Evolutionary conservation across 306 rosid genomes (phyloP).

Genomic region (Lathyrus tuberosus): DNA sequence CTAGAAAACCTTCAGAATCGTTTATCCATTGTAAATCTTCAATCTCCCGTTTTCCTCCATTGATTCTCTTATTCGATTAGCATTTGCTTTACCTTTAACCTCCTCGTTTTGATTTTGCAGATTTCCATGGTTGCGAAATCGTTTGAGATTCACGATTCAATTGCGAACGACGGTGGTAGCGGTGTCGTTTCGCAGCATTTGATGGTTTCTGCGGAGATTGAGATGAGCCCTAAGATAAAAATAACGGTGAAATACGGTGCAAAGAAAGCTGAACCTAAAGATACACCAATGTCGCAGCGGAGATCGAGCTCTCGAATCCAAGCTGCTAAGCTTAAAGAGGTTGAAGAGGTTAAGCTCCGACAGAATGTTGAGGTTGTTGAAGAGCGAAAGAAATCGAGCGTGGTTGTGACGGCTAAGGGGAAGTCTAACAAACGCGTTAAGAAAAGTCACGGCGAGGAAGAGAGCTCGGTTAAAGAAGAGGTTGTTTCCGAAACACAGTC

Average conservation of each 20-base stretch:
- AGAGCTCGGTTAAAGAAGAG: conserved; percentile 21
- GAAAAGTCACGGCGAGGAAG: not conserved
- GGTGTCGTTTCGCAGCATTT: conserved; percentile 17
- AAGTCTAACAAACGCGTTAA: conserved; percentile 2
- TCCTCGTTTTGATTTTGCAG: not conserved
- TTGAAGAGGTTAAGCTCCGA: conserved; percentile 42
- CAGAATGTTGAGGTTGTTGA: conserved; percentile 29
- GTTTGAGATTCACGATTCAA: conserved; percentile 41
- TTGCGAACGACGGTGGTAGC: conserved; percentile 12
- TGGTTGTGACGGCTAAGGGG: not conserved
- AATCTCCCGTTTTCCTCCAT: not conserved
- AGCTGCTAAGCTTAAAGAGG: conserved; percentile 37
- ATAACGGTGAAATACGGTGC: not conserved
- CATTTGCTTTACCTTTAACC: not conserved
- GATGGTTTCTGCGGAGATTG: not conserved
- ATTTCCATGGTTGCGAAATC: conserved; percentile 53
- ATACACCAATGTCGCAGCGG: conserved; percentile 28
- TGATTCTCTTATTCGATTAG: not conserved
- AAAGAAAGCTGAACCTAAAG: not conserved
- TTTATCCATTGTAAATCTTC: not conserved
- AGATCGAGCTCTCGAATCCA: conserved; percentile 58
- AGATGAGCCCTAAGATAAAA: not conserved
- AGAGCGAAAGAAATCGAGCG: not conserved
- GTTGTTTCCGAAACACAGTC: not conserved
- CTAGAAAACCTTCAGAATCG: conserved; percentile 33